Evolutionary conservation across 805 yeast species (phyloP).

Genomic region (Zygosaccharomyces rouxii): DNA sequence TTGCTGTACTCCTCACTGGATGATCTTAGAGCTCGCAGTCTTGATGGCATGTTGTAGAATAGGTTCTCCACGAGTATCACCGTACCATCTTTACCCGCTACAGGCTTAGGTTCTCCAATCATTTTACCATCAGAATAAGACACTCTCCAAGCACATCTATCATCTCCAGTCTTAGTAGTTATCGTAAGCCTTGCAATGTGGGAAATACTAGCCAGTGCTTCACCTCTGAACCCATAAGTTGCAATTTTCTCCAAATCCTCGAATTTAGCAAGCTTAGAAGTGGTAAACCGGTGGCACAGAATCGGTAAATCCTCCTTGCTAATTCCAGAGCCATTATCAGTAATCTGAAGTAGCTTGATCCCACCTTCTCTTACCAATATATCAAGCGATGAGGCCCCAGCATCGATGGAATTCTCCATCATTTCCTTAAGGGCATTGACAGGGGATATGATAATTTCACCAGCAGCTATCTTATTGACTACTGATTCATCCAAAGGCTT

Average conservation of each 20-base stretch:
- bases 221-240: constrained; percentile 95
- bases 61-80: constrained; percentile 80
- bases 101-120: constrained; percentile 54
- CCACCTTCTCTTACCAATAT: constrained; percentile 91
- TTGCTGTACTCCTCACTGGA: constrained; percentile 69
- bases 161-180: constrained; percentile 59
- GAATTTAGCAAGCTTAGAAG: constrained; percentile 71
- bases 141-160: constrained; percentile 67
- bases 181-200: constrained; percentile 82
- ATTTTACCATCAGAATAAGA: constrained; percentile 65
- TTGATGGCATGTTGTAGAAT: constrained; percentile 80
- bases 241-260: constrained; percentile 68
- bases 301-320: constrained; percentile 64
- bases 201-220: constrained; percentile 91
- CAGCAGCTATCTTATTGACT: constrained; percentile 92
- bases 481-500: constrained; percentile 61
- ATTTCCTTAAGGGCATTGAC: constrained; percentile 91
- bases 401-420: constrained; percentile 90
- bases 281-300: constrained; percentile 88
- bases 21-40: constrained; percentile 61
- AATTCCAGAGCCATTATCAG: constrained; percentile 89
- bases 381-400: constrained; percentile 68
- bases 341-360: constrained; percentile 72
- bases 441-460: constrained; percentile 91
- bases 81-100: constrained; percentile 88